These are phyloP conservation scores for Magnolia officinalis DNA, from an alignment of 164 flowering plant genomes.

Conservation along the genomic window DNA sequence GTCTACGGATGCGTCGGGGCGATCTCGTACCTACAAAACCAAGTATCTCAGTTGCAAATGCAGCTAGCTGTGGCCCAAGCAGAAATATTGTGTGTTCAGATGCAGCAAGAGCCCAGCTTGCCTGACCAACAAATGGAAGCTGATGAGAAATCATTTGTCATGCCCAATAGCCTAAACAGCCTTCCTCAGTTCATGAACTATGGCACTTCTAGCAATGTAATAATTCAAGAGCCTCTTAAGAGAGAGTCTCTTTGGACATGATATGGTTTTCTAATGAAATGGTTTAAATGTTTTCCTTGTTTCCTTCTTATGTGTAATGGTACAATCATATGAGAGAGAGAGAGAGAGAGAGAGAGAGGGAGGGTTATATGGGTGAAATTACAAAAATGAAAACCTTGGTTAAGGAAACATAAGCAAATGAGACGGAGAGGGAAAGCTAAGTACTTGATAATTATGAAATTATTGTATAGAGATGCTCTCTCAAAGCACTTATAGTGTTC, in stretches of 20 bases:
- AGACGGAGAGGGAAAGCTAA: slow-evolving; percentile 5
- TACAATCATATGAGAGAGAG: slow-evolving; percentile 7
- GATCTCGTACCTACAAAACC: slow-evolving; percentile 66
- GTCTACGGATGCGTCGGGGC: slow-evolving; percentile 80
- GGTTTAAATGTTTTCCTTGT: neutral
- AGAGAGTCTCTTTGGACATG: slow-evolving; percentile 77
- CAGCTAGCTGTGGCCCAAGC: slow-evolving; percentile 77
- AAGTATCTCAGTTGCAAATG: slow-evolving; percentile 71
- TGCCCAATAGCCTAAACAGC: slow-evolving; percentile 21
- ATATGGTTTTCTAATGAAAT: slow-evolving; percentile 14
- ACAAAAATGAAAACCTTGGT: neutral
- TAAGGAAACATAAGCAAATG: neutral
- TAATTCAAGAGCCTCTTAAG: slow-evolving; percentile 61
- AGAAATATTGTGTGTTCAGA: slow-evolving; percentile 61
- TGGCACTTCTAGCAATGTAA: slow-evolving; percentile 53
- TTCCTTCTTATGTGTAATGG: neutral
- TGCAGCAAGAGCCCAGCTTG: slow-evolving; percentile 54
- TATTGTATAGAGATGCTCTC: too few species aligned
- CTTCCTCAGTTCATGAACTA: slow-evolving; percentile 45
- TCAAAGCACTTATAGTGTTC: too few species aligned
- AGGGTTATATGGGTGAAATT: slow-evolving; percentile 2
- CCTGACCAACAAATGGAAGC: slow-evolving; percentile 18
- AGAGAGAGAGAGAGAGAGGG: slow-evolving; percentile 13
- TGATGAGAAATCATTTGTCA: slow-evolving; percentile 35
- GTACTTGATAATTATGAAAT: too few species aligned